Evolutionary conservation across 768 basidiomycete genomes (phyloP), one percentile per base, ranked within the genome.

Genomic region (Podaxis sp.): DNA sequence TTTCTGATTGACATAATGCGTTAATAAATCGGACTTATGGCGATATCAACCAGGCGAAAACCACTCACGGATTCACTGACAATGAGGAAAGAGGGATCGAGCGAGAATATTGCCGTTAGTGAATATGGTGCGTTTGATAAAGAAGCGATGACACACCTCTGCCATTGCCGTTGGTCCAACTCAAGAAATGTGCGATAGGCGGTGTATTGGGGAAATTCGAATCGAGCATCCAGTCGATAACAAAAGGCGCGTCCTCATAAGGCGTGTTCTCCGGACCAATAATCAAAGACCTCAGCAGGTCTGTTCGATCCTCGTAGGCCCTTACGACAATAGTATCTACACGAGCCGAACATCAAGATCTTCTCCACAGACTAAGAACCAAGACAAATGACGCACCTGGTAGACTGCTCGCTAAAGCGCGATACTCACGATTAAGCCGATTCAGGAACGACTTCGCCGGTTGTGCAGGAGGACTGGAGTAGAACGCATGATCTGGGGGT

Each of bases 121-220:
- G 36, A 49, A 65, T 48, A 28, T 49, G 44, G 13, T 40, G 54
- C 24, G 36, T 30, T 33, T 4, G 12, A n/a, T 13, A 49, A 58
- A 13, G 40, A 30, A 67, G 55, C 61, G 53, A 58, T 10, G 38
- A 58, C 80, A 70, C 77, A 87, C 89, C 90, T 80, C 95, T 81
- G 33, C 95, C 95, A 70, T 95, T 93, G 2, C 95, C 95, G 73
- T 94, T 93, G 4, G 95, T 97, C 91, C 94, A 96, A 64, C 93
- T 95, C 54, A 88, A 82, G 74, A 98, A 98, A 76, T 93, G 90
- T 10, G 95, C 96, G 60, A 86, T 79, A 0, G 95, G 95, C 12
- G 95, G 94, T 64, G 79, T 85, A 66, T 87, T 86, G 50, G 88
- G 94, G 72, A 90, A 97, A 72, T 89, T 88, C 58, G 86, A 91